These are phyloP conservation scores for Solanum ahanhuiri DNA, from an alignment of 257 asterid species.

Conservation along the genomic window DNA sequence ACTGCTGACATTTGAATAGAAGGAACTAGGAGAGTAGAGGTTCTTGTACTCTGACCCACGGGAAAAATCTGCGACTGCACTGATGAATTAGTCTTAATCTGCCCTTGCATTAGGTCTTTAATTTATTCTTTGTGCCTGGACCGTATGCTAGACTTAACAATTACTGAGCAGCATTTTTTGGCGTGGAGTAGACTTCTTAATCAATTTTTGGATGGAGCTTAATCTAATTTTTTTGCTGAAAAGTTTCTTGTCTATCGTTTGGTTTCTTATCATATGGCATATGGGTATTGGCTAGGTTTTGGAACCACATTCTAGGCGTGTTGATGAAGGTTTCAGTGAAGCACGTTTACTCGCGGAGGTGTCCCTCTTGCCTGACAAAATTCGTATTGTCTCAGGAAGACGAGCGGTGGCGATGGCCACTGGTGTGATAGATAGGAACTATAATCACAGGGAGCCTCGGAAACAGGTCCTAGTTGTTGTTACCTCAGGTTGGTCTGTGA, in stretches of 20 bases:
- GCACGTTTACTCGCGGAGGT: slow-evolving; percentile 76
- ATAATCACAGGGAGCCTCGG: slow-evolving; percentile 52
- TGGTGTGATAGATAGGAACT: slow-evolving; percentile 65
- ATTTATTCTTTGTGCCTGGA: neutral
- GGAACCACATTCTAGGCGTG: slow-evolving; percentile 84
- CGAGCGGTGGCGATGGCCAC: slow-evolving; percentile 98
- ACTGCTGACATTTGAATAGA: neutral
- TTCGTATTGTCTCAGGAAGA: slow-evolving; percentile 83
- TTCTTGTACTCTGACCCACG: neutral
- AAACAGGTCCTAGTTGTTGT: slow-evolving; percentile 94
- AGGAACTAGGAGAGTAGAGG: neutral
- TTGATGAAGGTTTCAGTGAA: slow-evolving; percentile 88
- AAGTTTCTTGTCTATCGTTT: neutral
- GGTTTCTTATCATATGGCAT: neutral
- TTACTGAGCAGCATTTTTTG: neutral
- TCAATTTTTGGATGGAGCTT: neutral
- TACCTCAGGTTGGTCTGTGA: slow-evolving; percentile 91
- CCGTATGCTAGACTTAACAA: neutral
- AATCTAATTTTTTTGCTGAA: neutral
- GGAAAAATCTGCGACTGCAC: neutral
- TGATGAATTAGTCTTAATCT: neutral
- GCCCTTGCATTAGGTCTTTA: neutral
- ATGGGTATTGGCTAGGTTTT: slow-evolving; percentile 43
- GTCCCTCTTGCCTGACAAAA: slow-evolving; percentile 86
- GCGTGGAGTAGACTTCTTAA: neutral